Evolutionary conservation across 768 basidiomycete species (phyloP).

Genomic region (Paxillus involutus): DNA sequence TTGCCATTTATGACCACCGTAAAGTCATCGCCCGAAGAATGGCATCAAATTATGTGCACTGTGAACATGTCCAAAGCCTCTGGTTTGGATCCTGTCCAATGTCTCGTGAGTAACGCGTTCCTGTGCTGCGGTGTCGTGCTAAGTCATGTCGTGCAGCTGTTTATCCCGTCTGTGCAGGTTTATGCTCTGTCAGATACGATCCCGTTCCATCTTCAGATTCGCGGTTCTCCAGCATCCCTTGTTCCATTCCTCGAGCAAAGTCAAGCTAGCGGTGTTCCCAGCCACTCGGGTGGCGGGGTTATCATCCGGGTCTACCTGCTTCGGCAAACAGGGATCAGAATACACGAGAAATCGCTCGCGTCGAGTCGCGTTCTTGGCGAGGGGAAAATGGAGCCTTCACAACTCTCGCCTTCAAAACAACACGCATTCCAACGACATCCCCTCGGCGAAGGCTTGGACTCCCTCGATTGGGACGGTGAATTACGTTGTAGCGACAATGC

Average conservation of each 20-base stretch:
- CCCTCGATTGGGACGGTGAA: conserved; percentile 65
- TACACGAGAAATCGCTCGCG: conserved; percentile 19
- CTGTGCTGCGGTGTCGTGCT: background rate
- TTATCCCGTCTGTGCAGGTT: conserved; percentile 55
- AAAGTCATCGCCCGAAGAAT: conserved; percentile 67
- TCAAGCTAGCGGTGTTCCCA: background rate
- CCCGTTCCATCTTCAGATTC: conserved; percentile 65
- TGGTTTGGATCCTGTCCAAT: conserved; percentile 40
- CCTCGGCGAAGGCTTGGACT: conserved; percentile 31
- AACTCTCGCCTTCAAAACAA: conserved; percentile 29
- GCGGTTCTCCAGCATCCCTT: conserved; percentile 45
- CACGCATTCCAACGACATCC: conserved; percentile 3
- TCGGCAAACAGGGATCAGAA: conserved; percentile 45
- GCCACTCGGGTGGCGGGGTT: conserved; percentile 9
- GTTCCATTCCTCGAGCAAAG: conserved; percentile 41
- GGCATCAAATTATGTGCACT: conserved; percentile 50
- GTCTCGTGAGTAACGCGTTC: conserved; percentile 43
- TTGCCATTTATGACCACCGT: conserved; percentile 55
- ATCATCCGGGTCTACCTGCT: conserved; percentile 50
- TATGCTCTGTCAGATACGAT: conserved; percentile 57
- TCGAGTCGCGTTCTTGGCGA: conserved; percentile 41
- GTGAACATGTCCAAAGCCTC: conserved; percentile 39
- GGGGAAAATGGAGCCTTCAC: conserved; percentile 46
- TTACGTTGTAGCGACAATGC: conserved; percentile 39
- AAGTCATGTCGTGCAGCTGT: conserved; percentile 41